Evolutionary conservation across 1,284 basidiomycete genomes (phyloP).

Genomic region (Sanghuangporus baumii): DNA sequence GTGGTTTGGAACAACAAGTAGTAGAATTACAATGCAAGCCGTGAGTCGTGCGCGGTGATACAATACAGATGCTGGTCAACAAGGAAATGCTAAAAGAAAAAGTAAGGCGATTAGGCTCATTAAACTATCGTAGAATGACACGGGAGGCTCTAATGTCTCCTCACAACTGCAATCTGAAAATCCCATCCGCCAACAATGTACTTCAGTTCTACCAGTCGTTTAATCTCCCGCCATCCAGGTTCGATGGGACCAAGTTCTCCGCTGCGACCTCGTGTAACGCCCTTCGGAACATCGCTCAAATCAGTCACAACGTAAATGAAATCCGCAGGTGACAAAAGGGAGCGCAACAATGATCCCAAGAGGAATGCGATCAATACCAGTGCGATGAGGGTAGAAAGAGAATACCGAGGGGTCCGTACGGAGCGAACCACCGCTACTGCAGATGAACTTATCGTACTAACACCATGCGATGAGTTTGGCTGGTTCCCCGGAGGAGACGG

Average conservation of each 20-base stretch:
- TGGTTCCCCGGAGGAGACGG: not conserved
- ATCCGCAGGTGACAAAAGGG: slow-evolving; percentile 84
- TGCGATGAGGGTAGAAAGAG: slow-evolving; percentile 64
- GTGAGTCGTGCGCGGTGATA: not conserved
- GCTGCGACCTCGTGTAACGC: slow-evolving; percentile 10
- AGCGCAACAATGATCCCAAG: slow-evolving; percentile 84
- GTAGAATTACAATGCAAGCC: not conserved
- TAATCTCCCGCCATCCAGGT: slow-evolving; percentile 78
- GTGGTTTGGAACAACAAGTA: not conserved
- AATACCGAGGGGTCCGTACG: slow-evolving; percentile 26
- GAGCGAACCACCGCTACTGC: slow-evolving; percentile 7
- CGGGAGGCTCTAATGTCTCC: slow-evolving; percentile 44
- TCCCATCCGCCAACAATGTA: slow-evolving; percentile 77
- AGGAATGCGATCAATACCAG: slow-evolving; percentile 86
- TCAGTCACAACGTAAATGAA: slow-evolving; percentile 78
- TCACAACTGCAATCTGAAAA: slow-evolving; percentile 73
- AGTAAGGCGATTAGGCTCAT: not conserved
- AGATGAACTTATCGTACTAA: not conserved
- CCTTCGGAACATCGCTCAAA: slow-evolving; percentile 31
- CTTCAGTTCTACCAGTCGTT: slow-evolving; percentile 72
- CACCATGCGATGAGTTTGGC: not conserved
- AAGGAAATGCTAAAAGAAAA: not conserved
- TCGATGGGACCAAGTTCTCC: slow-evolving; percentile 37
- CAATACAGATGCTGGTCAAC: not conserved
- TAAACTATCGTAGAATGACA: not conserved